phyloP scores from a whole-genome alignment of 2,329 filamentous ascomycete species.

The Thermoascus crustaceus region DNA sequence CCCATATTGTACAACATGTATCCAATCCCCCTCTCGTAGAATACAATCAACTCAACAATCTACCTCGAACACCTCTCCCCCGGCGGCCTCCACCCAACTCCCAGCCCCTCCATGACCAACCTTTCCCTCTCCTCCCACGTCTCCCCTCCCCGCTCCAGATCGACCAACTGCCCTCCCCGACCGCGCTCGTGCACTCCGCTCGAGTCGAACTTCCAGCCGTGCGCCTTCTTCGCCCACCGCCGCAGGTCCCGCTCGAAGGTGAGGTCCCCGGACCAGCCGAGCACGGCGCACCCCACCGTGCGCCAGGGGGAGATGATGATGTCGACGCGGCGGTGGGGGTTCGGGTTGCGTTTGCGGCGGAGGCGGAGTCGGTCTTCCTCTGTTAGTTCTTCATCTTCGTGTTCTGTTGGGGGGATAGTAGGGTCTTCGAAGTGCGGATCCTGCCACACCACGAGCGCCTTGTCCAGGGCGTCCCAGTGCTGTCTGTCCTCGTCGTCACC shows the following conservation, averaged over 20 bases:
- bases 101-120: conserved; percentile 70
- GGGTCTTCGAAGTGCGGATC: conserved; percentile 46
- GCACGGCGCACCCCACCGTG: conserved; percentile 76
- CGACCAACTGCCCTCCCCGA: conserved; percentile 60
- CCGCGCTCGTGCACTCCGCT: conserved; percentile 66
- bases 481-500: conserved; percentile 37
- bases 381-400: conserved; percentile 4
- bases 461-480: conserved; percentile 84
- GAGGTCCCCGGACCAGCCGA: conserved; percentile 82
- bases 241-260: conserved; percentile 85
- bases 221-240: conserved; percentile 65
- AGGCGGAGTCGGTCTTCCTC: conserved; percentile 5
- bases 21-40: too few species aligned
- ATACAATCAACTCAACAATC: background rate
- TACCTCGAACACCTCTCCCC: conserved; percentile 60
- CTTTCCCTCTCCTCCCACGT: conserved; percentile 66
- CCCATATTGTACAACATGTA: too few species aligned
- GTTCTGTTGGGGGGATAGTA: conserved; percentile 18
- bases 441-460: conserved; percentile 89
- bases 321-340: conserved; percentile 76
- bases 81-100: conserved; percentile 58
- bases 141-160: conserved; percentile 50
- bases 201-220: conserved; percentile 79
- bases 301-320: conserved; percentile 87
- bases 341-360: conserved; percentile 49